Evolutionary conservation across 352 stramenopile species (phyloP).

Genomic region (Pythium dissotocum): DNA sequence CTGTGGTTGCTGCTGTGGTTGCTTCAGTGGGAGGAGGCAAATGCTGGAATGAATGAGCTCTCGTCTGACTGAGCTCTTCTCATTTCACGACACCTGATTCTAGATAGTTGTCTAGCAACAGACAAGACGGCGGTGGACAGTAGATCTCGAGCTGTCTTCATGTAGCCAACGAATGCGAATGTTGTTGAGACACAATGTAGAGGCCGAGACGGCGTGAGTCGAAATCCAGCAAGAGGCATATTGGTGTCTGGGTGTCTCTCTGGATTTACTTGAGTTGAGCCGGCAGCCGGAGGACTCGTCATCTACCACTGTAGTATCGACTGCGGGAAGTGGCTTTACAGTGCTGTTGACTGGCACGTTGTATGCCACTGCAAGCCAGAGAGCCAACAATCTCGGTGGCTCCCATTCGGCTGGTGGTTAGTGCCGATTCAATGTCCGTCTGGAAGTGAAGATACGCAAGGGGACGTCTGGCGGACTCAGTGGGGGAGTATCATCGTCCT

Average conservation of each 20-base stretch:
- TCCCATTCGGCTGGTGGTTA: no score
- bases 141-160: no score
- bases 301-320: neutral
- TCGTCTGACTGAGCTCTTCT: neutral
- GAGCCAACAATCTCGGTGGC: no score
- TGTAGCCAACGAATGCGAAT: neutral
- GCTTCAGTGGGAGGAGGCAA: neutral
- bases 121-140: no score
- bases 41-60: constrained; percentile 11
- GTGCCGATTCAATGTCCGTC: neutral
- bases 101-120: no score
- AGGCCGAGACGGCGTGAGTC: neutral
- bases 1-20: neutral
- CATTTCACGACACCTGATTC: neutral
- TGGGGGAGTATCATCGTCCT: no score
- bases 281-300: neutral
- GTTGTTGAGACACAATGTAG: neutral
- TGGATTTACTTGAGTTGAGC: neutral
- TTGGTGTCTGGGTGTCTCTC: neutral
- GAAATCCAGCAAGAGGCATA: neutral
- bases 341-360: no score
- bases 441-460: neutral
- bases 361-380: no score
- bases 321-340: neutral
- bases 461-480: no score